Percentiles rank a stretch among this genome's conserved stretches.
Conservation (phyloP, 768 basidiomycete genomes). For the Mycena epipterygia region DNA sequence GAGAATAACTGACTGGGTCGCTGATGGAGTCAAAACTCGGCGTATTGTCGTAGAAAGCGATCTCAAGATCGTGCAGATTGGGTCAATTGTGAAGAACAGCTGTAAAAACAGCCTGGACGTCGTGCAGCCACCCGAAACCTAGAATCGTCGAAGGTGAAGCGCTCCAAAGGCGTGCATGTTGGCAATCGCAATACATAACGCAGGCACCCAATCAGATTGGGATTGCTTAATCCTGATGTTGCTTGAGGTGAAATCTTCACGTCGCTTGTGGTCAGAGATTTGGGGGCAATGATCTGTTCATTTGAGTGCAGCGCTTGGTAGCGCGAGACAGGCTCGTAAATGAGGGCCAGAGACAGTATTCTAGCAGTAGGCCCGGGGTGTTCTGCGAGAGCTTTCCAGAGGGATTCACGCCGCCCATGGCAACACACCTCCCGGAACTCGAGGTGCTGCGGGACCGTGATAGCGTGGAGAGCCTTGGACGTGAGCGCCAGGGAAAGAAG, state of each 20-base stretch:
- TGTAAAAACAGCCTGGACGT: background rate
- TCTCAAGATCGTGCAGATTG: background rate
- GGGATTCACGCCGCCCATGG: background rate
- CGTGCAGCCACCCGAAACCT: background rate
- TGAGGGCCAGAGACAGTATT: background rate
- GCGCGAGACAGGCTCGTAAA: background rate
- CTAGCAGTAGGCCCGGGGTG: background rate
- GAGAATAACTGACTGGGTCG: background rate
- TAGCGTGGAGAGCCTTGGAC: too few species aligned
- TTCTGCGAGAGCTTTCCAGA: background rate
- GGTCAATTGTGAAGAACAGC: background rate
- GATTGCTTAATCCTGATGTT: background rate
- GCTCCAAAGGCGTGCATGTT: background rate
- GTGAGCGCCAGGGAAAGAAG: too few species aligned
- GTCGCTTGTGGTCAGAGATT: background rate
- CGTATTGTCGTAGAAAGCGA: background rate
- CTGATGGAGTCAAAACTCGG: background rate
- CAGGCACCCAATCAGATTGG: background rate
- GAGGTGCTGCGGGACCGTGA: too few species aligned
- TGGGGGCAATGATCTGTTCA: background rate
- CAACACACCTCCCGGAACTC: too few species aligned
- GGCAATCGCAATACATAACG: background rate
- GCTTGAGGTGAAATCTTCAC: background rate
- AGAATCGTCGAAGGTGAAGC: background rate
- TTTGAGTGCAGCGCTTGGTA: background rate